Conservation (phyloP, 305 asterid species). For the Fraxinus dipetala region DNA sequence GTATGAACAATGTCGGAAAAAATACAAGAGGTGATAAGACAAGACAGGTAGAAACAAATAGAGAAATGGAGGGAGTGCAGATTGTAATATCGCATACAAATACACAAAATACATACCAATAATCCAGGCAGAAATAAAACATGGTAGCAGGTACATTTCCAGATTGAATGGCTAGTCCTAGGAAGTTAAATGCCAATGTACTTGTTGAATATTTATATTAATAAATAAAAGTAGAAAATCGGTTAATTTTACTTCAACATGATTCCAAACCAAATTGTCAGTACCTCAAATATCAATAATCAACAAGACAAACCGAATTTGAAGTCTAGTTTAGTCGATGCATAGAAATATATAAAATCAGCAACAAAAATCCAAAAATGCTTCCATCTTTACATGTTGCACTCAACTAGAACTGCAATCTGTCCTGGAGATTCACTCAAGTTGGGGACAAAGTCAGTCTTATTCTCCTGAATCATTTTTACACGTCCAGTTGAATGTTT, state of each 20-base stretch:
- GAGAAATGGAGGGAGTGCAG: not conserved
- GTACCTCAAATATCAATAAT: not conserved
- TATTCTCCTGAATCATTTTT: not conserved
- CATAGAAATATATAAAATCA: not conserved
- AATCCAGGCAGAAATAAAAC: not conserved
- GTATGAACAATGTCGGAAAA: not conserved
- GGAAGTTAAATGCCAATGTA: not conserved
- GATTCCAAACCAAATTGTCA: constrained; percentile 11
- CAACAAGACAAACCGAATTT: not conserved
- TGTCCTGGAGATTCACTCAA: not conserved
- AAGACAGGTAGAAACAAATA: not conserved
- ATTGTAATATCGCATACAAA: not conserved
- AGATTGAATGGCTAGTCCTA: not conserved
- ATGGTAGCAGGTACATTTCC: not conserved
- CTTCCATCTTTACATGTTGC: not conserved
- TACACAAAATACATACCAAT: no score
- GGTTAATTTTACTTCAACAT: not conserved
- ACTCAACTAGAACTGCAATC: not conserved
- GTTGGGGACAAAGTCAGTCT: not conserved
- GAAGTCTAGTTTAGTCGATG: not conserved
- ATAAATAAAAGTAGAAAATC: not conserved
- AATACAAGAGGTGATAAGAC: not conserved
- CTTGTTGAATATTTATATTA: not conserved
- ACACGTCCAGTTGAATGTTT: not conserved
- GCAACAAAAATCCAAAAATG: not conserved